Evolutionary conservation across 208 protist species (phyloP).

Genomic region (Spongospora subterranea): DNA sequence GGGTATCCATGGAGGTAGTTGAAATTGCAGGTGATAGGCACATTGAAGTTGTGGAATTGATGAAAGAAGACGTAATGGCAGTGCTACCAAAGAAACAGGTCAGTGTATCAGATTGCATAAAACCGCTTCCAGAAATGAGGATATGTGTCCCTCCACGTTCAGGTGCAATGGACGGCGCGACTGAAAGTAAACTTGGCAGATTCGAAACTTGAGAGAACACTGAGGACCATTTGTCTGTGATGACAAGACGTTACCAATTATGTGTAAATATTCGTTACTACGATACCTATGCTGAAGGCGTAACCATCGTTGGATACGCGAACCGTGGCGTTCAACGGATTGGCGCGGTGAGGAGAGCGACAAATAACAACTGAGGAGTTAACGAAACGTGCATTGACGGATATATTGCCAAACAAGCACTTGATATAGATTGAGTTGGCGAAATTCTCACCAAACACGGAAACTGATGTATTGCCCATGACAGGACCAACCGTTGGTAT

Average conservation of each 20-base stretch:
- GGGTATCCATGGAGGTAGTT: not conserved
- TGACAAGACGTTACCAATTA: not conserved
- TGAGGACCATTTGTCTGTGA: not conserved
- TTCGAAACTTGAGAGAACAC: not conserved
- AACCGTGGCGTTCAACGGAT: not conserved
- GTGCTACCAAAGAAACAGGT: not conserved
- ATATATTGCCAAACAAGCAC: not conserved
- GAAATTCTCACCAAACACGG: not conserved
- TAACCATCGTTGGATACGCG: not conserved
- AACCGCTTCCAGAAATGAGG: not conserved
- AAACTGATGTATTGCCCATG: not conserved
- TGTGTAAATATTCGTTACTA: not conserved
- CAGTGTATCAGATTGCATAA: not conserved
- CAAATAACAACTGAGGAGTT: not conserved
- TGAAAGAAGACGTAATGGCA: not conserved
- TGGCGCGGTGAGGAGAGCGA: not conserved
- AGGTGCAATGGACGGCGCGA: not conserved
- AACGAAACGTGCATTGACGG: not conserved
- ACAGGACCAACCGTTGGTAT: not conserved
- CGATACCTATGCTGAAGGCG: constrained; percentile 25
- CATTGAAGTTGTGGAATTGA: not conserved
- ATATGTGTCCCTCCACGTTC: not conserved
- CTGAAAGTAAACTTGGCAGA: not conserved
- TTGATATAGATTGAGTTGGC: not conserved
- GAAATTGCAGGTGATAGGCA: not conserved